phyloP scores from a whole-genome alignment of 768 basidiomycete genomes.

The Clitopilus passeckerianus region DNA sequence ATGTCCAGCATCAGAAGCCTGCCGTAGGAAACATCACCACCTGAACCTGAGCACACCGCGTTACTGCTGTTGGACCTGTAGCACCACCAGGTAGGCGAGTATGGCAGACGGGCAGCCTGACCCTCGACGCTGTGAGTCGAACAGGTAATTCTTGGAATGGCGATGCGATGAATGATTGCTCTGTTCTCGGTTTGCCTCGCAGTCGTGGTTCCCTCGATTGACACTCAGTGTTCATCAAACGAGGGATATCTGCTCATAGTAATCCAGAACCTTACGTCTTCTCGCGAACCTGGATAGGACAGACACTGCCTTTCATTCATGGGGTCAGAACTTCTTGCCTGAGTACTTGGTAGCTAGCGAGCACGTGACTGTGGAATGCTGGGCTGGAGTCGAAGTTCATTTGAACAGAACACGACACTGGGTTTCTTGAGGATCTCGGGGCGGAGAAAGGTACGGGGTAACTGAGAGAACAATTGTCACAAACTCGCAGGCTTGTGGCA shows the following conservation, averaged over 20 bases:
- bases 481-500: background rate
- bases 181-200: background rate
- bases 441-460: background rate
- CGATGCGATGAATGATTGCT: background rate
- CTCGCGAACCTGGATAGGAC: background rate
- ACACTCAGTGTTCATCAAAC: background rate
- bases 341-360: background rate
- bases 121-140: background rate
- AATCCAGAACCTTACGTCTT: background rate
- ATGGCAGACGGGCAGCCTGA: background rate
- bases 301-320: background rate
- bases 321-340: background rate
- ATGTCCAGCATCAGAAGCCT: background rate
- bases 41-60: background rate
- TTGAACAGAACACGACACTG: background rate
- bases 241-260: background rate
- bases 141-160: background rate
- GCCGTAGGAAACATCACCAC: background rate
- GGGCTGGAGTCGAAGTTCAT: background rate
- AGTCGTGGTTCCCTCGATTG: background rate
- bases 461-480: background rate
- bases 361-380: background rate
- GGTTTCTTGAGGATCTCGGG: background rate
- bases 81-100: background rate
- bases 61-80: background rate